Conservation (phyloP, 306 rosid genomes). For the Glycine soja region DNA sequence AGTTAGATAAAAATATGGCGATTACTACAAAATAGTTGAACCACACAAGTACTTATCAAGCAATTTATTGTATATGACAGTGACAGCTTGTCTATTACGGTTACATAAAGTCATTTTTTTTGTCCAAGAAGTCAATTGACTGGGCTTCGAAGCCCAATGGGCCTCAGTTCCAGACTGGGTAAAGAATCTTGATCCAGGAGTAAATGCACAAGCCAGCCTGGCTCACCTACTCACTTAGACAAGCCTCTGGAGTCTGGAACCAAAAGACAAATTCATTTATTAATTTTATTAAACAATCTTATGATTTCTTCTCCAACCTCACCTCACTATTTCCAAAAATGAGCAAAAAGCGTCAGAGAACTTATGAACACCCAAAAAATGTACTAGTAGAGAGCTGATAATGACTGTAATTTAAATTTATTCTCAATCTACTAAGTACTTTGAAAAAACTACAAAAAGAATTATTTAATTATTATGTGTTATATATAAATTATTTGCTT, state of each 20-base stretch:
- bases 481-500: not conserved
- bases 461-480: not conserved
- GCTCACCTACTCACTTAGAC: not conserved
- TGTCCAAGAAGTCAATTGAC: not conserved
- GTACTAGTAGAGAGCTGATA: not conserved
- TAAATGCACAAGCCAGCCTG: slow-evolving; percentile 28
- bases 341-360: not conserved
- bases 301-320: not conserved
- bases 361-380: not conserved
- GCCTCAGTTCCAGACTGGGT: slow-evolving; percentile 32
- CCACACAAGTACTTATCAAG: not conserved
- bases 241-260: not conserved
- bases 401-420: not conserved
- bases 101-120: not conserved
- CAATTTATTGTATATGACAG: not conserved
- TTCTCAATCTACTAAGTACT: not conserved
- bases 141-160: slow-evolving; percentile 33
- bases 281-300: not conserved
- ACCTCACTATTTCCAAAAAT: not conserved
- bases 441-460: not conserved
- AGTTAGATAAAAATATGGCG: no score
- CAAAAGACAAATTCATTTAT: slow-evolving; percentile 35
- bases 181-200: slow-evolving; percentile 20
- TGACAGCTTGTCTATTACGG: not conserved
- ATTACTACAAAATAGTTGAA: not conserved